phyloP scores from a whole-genome alignment of 495 filamentous ascomycete genomes.

The Gamarada debralockiae region DNA sequence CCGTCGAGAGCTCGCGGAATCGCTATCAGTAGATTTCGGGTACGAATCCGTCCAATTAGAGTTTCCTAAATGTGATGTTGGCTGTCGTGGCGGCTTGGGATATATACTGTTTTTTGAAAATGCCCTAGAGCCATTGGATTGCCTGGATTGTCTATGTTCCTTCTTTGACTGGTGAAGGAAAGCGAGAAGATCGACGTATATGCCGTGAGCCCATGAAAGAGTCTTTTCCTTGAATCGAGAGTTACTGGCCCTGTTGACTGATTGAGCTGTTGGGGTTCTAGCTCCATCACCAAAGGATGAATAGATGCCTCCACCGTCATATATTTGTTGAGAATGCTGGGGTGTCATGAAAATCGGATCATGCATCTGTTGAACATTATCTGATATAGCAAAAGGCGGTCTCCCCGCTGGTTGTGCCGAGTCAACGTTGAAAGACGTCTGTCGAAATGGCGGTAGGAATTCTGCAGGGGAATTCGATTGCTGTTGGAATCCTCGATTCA shows the following conservation, averaged over 20 bases:
- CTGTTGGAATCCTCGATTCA: background rate
- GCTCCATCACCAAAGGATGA: conserved; percentile 4
- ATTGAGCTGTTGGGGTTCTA: conserved; percentile 17
- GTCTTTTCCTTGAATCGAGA: conserved; percentile 75
- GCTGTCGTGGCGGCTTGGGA: conserved; percentile 55
- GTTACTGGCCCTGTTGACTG: conserved; percentile 13
- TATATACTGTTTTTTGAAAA: conserved; percentile 55
- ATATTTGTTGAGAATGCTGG: background rate
- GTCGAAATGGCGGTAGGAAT: background rate
- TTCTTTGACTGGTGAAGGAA: conserved; percentile 65
- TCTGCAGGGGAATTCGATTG: background rate
- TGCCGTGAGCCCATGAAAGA: conserved; percentile 77
- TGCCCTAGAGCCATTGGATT: conserved; percentile 33
- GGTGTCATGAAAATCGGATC: background rate
- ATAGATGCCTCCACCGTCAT: conserved; percentile 2
- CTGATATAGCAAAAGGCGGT: background rate
- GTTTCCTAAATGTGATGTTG: conserved; percentile 30
- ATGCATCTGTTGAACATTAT: background rate
- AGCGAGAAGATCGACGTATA: conserved; percentile 82
- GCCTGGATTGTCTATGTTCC: conserved; percentile 38
- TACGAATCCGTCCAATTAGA: conserved; percentile 7
- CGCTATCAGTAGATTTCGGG: background rate
- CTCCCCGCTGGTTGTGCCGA: background rate
- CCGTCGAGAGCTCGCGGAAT: background rate
- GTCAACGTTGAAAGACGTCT: conserved; percentile 2